Conservation (phyloP, 73 alveolate genomes). For the Paramecium pentaurelia region DNA sequence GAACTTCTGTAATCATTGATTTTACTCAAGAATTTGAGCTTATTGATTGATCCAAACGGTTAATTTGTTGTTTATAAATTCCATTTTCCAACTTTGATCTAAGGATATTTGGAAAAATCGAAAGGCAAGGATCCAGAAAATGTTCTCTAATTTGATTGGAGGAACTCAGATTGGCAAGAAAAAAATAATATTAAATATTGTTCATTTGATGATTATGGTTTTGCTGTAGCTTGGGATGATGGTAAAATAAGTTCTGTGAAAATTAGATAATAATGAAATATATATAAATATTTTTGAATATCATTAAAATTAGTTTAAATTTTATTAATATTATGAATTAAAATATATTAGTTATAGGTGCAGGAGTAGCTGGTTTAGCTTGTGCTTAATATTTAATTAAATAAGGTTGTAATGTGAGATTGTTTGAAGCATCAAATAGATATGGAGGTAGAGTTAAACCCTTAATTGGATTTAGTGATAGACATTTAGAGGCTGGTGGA, state of each 20-base stretch:
- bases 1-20: not conserved
- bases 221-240: not conserved
- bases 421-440: not conserved
- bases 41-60: constrained; percentile 2
- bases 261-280: not conserved
- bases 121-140: not conserved
- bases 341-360: not conserved
- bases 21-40: not conserved
- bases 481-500: constrained; percentile 38
- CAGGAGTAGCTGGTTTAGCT: constrained; percentile 28
- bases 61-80: not conserved
- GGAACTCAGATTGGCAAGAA: not conserved
- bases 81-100: not conserved
- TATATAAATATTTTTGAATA: not conserved
- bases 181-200: not conserved
- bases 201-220: not conserved
- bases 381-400: not conserved
- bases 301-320: not conserved
- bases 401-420: not conserved
- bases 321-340: no score
- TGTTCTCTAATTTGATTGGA: not conserved
- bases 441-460: constrained; percentile 43
- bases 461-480: not conserved
- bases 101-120: not conserved
- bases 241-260: not conserved